Conservation (phyloP, 2,329 filamentous ascomycete genomes). For the Paraphoma chrysanthemicola region DNA sequence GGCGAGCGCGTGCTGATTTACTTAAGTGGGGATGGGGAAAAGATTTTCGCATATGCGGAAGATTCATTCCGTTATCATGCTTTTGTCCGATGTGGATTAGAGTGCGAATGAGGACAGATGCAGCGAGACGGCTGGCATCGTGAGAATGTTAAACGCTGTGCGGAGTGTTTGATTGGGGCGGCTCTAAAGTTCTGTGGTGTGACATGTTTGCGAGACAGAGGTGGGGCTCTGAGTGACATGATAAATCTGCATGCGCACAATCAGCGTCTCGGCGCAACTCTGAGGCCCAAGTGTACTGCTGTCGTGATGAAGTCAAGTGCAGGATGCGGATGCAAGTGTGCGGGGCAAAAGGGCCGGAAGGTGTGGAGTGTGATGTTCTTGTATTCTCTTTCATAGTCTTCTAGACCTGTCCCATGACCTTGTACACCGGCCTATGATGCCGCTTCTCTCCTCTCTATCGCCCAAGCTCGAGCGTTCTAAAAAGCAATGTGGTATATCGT, state of each 20-base stretch:
- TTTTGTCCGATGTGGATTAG: neutral
- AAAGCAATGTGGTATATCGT: constrained; percentile 9
- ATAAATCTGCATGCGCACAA: constrained; percentile 1
- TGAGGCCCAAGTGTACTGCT: neutral
- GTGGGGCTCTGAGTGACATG: neutral
- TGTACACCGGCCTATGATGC: neutral
- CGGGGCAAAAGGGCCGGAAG: neutral
- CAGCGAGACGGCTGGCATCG: neutral
- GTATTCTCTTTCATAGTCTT: neutral
- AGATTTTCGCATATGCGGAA: neutral
- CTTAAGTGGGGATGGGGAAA: neutral
- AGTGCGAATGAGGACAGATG: neutral
- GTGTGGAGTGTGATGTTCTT: neutral
- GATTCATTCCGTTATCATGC: neutral
- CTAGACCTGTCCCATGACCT: neutral
- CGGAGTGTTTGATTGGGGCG: neutral
- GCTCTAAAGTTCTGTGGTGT: neutral
- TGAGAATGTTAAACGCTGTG: neutral
- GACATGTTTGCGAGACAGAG: neutral
- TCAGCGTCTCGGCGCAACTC: neutral
- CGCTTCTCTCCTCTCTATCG: too few relatives aligned
- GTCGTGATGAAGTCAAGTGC: neutral
- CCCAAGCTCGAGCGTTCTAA: neutral
- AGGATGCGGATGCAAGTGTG: neutral
- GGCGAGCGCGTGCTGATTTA: neutral